Evolutionary conservation across 768 basidiomycete genomes (phyloP), one percentile per base, ranked within the genome.

Genomic region (Naganishia antarctica): DNA sequence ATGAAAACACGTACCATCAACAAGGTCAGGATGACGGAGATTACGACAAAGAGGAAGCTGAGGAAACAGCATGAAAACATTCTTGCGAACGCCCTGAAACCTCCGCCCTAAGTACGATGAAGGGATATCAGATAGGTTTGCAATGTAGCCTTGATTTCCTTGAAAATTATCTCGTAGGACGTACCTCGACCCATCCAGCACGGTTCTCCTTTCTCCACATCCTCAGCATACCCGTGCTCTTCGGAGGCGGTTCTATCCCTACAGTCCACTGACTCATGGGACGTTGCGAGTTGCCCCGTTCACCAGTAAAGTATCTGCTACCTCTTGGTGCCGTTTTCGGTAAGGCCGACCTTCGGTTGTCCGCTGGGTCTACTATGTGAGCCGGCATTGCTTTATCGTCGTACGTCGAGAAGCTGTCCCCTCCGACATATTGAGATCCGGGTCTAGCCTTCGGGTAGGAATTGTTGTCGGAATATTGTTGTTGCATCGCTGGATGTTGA

Each of bases 131-230:
- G n/a, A 29, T 44, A 32, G 4, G 26, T 49, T 37, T n/a, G n/a
- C n/a, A 29, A n/a, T 23, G 16, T 6, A 31, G 62, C 18, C 45
- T 46, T 49, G 16, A 28, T 50, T n/a, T 16, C 15, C 18, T 29
- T 6, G 8, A 44, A 31, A 12, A 46, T 15, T 18, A 41, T 6
- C 58, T 66, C 64, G 59, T 57, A 21, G 3, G 5, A 69, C 72
- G 40, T 61, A 76, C 75, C 63, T 72, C 73, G 18, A 64, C 69
- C 74, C 74, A 77, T 43, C 75, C 71, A n/a, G 74, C 76, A 26
- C 76, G 47, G 57, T 77, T 74, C 61, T 73, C 76, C 64, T 77
- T 77, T 45, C 76, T 70, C 76, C 76, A 77, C 70, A 74, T 73
- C 23, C 76, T 41, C 58, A 77, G 60, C 43, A 76, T 74, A n/a